phyloP scores from a whole-genome alignment of 1,284 basidiomycete genomes.

The Trichosporon inkin region DNA sequence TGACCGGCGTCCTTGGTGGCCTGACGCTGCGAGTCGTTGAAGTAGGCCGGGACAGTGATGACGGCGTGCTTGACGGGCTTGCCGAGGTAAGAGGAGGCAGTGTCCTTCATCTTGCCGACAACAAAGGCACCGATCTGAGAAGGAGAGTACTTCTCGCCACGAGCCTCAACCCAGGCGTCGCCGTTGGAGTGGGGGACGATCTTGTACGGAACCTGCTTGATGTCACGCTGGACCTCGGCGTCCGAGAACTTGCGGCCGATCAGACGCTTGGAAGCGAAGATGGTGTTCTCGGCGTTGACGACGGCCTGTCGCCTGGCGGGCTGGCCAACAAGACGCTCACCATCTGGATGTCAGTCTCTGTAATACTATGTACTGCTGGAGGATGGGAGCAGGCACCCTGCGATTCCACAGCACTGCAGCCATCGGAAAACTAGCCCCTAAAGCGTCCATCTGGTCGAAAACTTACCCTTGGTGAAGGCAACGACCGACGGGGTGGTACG shows the following conservation, averaged over 20 bases:
- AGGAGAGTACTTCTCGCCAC: conserved; percentile 59
- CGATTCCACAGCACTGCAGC: neutral
- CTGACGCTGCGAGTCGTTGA: conserved; percentile 98
- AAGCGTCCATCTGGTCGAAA: neutral
- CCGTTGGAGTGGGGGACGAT: conserved; percentile 63
- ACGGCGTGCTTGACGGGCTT: conserved; percentile 95
- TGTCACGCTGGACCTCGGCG: conserved; percentile 87
- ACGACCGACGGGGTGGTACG: conserved; percentile 97
- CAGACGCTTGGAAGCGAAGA: conserved; percentile 93
- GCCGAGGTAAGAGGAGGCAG: conserved; percentile 85
- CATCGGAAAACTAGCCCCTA: neutral
- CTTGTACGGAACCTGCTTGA: conserved; percentile 65
- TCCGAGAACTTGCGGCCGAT: conserved; percentile 93
- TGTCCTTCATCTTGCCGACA: conserved; percentile 92
- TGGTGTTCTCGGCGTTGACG: conserved; percentile 90
- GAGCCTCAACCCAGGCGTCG: conserved; percentile 69
- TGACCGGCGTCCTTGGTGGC: conserved; percentile 98
- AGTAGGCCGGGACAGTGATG: conserved; percentile 97
- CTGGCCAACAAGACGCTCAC: conserved; percentile 87
- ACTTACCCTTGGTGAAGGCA: conserved; percentile 83
- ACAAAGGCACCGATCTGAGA: conserved; percentile 71
- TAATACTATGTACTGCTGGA: neutral
- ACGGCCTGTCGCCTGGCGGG: conserved; percentile 97
- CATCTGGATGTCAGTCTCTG: conserved; percentile 50
- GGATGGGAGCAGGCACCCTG: neutral